Base-by-base conservation (phyloP, 176 grass and related monocot genomes). In the Eremochloa ophiuroides region DNA sequence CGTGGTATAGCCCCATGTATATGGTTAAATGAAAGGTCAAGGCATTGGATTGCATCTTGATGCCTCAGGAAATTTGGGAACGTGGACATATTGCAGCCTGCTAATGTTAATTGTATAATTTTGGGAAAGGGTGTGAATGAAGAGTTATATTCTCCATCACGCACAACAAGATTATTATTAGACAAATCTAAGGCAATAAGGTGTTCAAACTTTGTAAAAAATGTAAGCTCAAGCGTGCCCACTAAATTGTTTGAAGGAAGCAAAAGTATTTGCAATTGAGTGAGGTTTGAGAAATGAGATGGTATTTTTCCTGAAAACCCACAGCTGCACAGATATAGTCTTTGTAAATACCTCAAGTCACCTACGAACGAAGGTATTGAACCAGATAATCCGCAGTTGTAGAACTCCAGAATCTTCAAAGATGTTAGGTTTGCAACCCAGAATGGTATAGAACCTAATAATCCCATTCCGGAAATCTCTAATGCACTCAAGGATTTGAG, bases 11-110 rank as follows among this genome's bases (percentile, higher is more conserved):
- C 10, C 29, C 79, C 79, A 22, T 29, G 42, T 40, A 92, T 89
- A 10, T 79, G 37, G 41, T 92, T 92, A 37, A 71, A 37, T 9
- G 86, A 89, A 46, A 92, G 86, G 79, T 86, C 86, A 22, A 92
- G 41, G 7, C 1, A 31, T 8, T 13, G 50, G 10, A 93, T 73
- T 7, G 17, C 10, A 77, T 73, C 11, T 31, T 81, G 83, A 53
- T 87, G 25, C 28, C 56, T 82, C 22, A 89, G 27, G 35, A 87
- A 84, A 59, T 30, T 62, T 73, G 90, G 87, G 39, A 92, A 62
- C 53, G 67, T 78, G 16, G n/a, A 69, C 10, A 92, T 58, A 47
- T 74, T 77, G 80, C 90, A 93, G n/a, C 75, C 86, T 38, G 12
- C 53, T 48, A 93, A 53, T 15, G 18, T 40, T 62, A 86, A 65